These are phyloP conservation scores for Populus pruinosa DNA, from an alignment of 345 rosid species.

Conservation along the genomic window DNA sequence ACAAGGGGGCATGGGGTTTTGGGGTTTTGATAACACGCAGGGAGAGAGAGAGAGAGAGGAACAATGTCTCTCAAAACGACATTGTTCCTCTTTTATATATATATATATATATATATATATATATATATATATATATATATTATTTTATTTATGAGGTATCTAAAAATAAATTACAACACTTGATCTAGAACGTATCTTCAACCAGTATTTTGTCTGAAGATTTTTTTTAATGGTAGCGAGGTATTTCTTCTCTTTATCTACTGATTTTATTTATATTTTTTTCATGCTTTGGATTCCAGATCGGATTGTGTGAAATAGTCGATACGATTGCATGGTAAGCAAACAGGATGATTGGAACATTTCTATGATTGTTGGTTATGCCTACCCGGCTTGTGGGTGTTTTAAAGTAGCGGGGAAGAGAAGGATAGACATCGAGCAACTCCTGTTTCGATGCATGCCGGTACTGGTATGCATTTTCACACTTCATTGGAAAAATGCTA, in stretches of 20 bases:
- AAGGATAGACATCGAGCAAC: slow-evolving; percentile 45
- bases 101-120: too few species aligned
- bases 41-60: too few species aligned
- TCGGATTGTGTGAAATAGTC: background rate
- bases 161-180: too few species aligned
- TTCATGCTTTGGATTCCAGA: background rate
- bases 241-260: background rate
- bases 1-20: too few species aligned
- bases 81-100: too few species aligned
- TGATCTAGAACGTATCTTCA: too few species aligned
- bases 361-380: slow-evolving; percentile 65
- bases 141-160: too few species aligned
- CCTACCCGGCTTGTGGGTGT: slow-evolving; percentile 79
- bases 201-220: too few species aligned
- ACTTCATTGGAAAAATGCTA: background rate
- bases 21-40: too few species aligned
- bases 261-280: background rate
- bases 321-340: background rate
- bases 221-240: too few species aligned
- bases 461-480: slow-evolving; percentile 51
- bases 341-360: slow-evolving; percentile 34
- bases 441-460: slow-evolving; percentile 88
- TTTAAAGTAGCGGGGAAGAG: slow-evolving; percentile 62
- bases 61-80: too few species aligned
- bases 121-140: too few species aligned